Conservation (phyloP, 768 basidiomycete genomes). For the Mycena chlorophos region DNA sequence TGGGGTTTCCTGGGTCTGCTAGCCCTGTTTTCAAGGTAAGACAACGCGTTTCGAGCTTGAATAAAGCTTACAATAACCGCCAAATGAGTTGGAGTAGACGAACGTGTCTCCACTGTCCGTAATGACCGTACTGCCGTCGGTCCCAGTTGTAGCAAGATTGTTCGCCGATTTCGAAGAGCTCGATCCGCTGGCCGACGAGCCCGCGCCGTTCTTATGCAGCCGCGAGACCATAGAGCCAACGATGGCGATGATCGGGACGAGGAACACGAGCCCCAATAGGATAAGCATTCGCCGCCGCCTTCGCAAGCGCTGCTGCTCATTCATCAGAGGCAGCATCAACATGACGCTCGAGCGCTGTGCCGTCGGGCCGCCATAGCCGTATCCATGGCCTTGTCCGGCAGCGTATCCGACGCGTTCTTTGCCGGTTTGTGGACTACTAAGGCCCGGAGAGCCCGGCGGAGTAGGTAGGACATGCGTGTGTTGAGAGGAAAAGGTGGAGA, state of each 20-base stretch:
- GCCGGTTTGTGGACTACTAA: neutral
- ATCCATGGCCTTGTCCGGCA: neutral
- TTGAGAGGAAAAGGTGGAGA: neutral
- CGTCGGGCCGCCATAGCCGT: neutral
- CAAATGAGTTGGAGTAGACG: conserved; percentile 62
- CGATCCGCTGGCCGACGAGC: conserved; percentile 14
- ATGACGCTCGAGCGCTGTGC: neutral
- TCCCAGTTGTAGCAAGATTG: conserved; percentile 39
- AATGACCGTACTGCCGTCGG: conserved; percentile 52
- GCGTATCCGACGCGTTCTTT: neutral
- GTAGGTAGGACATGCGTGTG: neutral
- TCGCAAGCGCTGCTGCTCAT: neutral
- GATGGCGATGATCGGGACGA: neutral
- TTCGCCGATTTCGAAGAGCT: conserved; percentile 50
- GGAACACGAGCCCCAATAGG: neutral
- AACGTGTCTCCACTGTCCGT: conserved; percentile 54
- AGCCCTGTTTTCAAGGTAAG: conserved; percentile 36
- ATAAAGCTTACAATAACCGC: conserved; percentile 45
- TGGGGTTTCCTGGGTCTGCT: conserved; percentile 51
- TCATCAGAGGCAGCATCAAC: neutral
- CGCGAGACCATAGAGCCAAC: conserved; percentile 30
- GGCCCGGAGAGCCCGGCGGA: neutral
- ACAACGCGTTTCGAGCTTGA: neutral
- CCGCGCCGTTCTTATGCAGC: conserved; percentile 32
- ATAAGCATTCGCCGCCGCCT: neutral